phyloP scores from a whole-genome alignment of 108 stramenopile genomes.

The Cyclotella baltica region DNA sequence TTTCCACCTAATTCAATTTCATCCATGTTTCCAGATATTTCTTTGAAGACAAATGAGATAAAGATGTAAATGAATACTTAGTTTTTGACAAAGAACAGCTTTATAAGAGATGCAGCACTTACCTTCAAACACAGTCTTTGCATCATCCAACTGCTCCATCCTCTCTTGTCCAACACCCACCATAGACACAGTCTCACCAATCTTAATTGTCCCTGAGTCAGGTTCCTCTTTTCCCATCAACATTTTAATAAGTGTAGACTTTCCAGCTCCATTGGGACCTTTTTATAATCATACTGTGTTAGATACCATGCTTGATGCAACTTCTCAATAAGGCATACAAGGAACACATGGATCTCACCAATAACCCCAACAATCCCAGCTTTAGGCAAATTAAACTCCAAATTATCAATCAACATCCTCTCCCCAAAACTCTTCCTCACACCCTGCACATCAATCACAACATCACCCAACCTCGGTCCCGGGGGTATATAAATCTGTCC shows the following conservation, averaged over 20 bases:
- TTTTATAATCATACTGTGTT: neutral
- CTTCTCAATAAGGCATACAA: neutral
- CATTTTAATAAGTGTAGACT: slow-evolving; percentile 89
- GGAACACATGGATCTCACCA: slow-evolving; percentile 64
- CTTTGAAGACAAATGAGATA: slow-evolving; percentile 28
- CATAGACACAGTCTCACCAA: slow-evolving; percentile 91
- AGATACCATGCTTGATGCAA: neutral
- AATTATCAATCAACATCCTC: slow-evolving; percentile 85
- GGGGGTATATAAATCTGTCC: slow-evolving; percentile 97
- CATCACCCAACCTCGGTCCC: slow-evolving; percentile 90
- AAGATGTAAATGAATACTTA: too few relatives aligned
- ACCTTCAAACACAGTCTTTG: slow-evolving; percentile 88
- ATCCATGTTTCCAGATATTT: slow-evolving; percentile 82
- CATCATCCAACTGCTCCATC: slow-evolving; percentile 85
- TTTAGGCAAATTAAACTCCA: slow-evolving; percentile 87
- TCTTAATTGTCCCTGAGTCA: slow-evolving; percentile 77
- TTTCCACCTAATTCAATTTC: slow-evolving; percentile 88
- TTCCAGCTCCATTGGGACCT: slow-evolving; percentile 34
- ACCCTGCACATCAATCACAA: slow-evolving; percentile 81
- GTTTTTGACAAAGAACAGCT: too few relatives aligned
- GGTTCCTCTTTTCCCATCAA: slow-evolving; percentile 84
- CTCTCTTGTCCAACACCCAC: slow-evolving; percentile 94
- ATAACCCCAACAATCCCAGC: slow-evolving; percentile 94
- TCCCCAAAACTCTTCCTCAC: slow-evolving; percentile 83
- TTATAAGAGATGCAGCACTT: neutral